Conservation (phyloP, 108 stramenopile genomes). For the Schizochytrium sp. region DNA sequence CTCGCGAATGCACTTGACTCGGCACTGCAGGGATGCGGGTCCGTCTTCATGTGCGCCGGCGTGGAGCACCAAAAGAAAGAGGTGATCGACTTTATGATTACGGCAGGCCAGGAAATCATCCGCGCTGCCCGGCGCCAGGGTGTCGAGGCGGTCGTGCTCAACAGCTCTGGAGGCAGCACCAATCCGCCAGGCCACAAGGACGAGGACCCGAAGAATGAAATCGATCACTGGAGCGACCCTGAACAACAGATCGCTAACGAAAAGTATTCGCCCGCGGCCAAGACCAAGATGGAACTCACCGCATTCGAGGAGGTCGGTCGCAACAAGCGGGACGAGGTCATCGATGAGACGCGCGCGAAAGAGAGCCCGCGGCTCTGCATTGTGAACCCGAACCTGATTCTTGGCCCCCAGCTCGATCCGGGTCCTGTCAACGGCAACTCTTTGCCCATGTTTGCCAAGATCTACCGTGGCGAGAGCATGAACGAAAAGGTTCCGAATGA, state of each 20-base stretch:
- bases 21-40: not conserved
- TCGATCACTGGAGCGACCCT: conserved; percentile 11
- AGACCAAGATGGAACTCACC: conserved; percentile 12
- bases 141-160: not conserved
- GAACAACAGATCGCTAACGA: conserved; percentile 10
- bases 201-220: not conserved
- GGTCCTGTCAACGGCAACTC: conserved; percentile 2
- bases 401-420: conserved; percentile 21
- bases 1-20: not conserved
- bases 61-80: not conserved
- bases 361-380: conserved; percentile 9
- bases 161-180: not conserved
- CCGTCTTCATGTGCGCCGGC: conserved; percentile 19
- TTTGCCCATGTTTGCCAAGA: not conserved
- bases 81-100: conserved; percentile 20
- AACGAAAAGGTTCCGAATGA: conserved; percentile 11
- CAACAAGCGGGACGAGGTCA: not conserved
- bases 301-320: conserved; percentile 14
- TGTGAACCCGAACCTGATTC: conserved; percentile 22
- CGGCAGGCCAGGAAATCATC: not conserved
- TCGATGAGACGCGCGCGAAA: not conserved
- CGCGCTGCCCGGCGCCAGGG: not conserved
- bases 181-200: conserved; percentile 10
- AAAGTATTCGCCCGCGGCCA: conserved; percentile 11
- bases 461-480: not conserved